These are phyloP conservation scores for Agaricus subrufescens DNA, from an alignment of 768 basidiomycete genomes.

Conservation along the genomic window DNA sequence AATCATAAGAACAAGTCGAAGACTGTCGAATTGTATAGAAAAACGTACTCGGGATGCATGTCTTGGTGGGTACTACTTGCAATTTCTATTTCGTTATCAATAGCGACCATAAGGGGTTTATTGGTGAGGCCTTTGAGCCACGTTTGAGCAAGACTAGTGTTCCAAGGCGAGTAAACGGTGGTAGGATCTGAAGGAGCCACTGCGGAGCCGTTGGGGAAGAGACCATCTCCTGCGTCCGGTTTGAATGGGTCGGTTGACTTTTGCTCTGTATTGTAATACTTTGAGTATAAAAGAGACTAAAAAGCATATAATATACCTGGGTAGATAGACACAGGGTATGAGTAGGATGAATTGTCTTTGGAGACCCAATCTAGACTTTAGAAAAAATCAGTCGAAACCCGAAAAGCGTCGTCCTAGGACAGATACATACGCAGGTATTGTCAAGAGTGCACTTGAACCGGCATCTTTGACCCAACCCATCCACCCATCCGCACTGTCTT, in stretches of 20 bases:
- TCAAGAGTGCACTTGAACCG: conserved; percentile 38
- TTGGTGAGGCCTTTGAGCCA: conserved; percentile 43
- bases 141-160: conserved; percentile 33
- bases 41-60: conserved; percentile 44
- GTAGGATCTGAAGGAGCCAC: conserved; percentile 34
- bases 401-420: neutral
- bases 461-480: conserved; percentile 41
- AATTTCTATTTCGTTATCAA: conserved; percentile 59
- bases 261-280: conserved; percentile 29
- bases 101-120: conserved; percentile 43
- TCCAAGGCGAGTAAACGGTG: conserved; percentile 44
- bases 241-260: conserved; percentile 42
- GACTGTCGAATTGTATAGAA: neutral
- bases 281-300: neutral
- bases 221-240: conserved; percentile 43
- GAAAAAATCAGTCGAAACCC: neutral
- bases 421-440: conserved; percentile 43
- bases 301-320: conserved; percentile 28
- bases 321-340: conserved; percentile 39
- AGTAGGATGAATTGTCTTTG: conserved; percentile 49
- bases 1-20: neutral
- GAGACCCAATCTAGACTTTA: conserved; percentile 53
- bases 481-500: conserved; percentile 37
- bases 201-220: conserved; percentile 42
- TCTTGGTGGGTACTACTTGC: conserved; percentile 49